Percentiles rank a stretch among this genome's conserved stretches.
Evolutionary conservation across 176 grass and related monocot species (phyloP).

Genomic region (Microstegium vimineum): DNA sequence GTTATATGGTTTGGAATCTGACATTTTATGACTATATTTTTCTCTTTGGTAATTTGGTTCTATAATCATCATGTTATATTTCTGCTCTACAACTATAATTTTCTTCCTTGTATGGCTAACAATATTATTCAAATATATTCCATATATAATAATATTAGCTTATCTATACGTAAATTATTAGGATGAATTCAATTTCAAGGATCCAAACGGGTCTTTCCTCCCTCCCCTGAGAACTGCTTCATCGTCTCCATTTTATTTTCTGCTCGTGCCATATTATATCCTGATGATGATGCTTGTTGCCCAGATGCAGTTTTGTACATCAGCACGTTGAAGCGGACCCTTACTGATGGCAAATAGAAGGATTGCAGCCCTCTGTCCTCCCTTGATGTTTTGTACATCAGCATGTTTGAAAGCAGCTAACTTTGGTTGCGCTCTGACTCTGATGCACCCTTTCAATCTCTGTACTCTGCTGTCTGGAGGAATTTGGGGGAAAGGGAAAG

Average conservation of each 20-base stretch:
- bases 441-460: slow-evolving; percentile 6
- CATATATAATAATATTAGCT: no score
- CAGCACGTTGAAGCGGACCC: no score
- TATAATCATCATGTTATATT: no score
- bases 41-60: no score
- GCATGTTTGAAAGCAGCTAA: not conserved
- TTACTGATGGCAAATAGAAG: slow-evolving; percentile 46
- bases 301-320: slow-evolving; percentile 73
- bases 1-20: no score
- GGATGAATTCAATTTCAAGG: no score
- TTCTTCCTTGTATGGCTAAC: no score
- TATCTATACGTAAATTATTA: no score
- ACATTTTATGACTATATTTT: no score
- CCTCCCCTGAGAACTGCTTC: not conserved
- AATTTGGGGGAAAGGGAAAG: not conserved
- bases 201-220: no score
- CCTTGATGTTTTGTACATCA: not conserved
- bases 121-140: no score
- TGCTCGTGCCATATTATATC: not conserved
- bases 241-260: not conserved
- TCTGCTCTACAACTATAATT: no score
- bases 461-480: slow-evolving; percentile 16
- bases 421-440: not conserved
- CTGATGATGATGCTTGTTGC: not conserved
- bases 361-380: not conserved